These are phyloP conservation scores for Arthrinium puccinioides DNA, from an alignment of 2,329 filamentous ascomycete species.

Conservation along the genomic window DNA sequence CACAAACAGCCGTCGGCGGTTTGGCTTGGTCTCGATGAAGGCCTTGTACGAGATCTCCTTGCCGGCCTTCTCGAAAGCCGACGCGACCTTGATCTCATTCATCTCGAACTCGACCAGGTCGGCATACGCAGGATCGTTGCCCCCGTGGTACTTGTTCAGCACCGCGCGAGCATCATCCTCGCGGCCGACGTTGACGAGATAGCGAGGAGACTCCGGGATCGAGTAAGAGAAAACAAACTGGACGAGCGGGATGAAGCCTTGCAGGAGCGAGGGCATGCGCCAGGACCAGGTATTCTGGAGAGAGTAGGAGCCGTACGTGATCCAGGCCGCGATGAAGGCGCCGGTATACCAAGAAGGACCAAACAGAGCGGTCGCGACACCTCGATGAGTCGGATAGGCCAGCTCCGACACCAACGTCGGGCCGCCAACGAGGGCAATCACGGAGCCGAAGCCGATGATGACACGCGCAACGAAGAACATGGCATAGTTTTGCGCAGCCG, in stretches of 20 bases:
- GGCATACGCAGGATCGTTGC: constrained; percentile 41
- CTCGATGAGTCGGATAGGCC: constrained; percentile 45
- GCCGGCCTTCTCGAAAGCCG: constrained; percentile 36
- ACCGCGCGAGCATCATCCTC: constrained; percentile 32
- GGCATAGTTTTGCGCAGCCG: constrained; percentile 37
- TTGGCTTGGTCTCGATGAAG: constrained; percentile 23
- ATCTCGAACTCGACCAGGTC: constrained; percentile 50
- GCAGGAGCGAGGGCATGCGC: constrained; percentile 33
- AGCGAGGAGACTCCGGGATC: constrained; percentile 34
- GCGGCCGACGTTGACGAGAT: constrained; percentile 31
- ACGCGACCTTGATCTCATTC: constrained; percentile 43
- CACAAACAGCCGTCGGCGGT: constrained; percentile 26
- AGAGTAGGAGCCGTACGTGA: constrained; percentile 33
- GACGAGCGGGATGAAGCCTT: constrained; percentile 20
- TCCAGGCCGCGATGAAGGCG: constrained; percentile 32
- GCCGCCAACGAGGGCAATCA: constrained; percentile 31
- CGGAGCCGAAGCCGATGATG: constrained; percentile 34
- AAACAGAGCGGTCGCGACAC: constrained; percentile 45
- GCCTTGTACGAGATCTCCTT: constrained; percentile 30
- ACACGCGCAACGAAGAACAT: constrained; percentile 41
- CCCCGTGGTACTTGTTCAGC: constrained; percentile 40
- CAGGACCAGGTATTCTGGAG: constrained; percentile 31
- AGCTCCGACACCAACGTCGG: constrained; percentile 44
- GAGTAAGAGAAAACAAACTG: constrained; percentile 32
- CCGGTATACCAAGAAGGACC: constrained; percentile 46